Base-by-base conservation (phyloP, 352 stramenopile species). In the Saprolegnia parasitica region DNA sequence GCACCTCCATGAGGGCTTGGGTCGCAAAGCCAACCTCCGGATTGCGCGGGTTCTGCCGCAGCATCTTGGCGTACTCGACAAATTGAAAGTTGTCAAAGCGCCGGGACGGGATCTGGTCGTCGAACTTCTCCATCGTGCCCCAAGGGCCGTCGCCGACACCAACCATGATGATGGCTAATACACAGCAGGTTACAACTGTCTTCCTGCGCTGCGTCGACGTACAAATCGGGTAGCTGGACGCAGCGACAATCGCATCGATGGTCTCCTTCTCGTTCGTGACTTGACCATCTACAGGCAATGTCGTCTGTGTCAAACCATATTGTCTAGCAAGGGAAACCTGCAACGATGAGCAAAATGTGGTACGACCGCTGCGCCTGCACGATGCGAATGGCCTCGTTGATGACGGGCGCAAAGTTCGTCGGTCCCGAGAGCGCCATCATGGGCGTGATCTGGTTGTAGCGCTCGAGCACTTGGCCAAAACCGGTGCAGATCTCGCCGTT, bases 341-440 rank as follows among this genome's bases (percentile, higher is more conserved):
- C 85, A 73, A 96, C 87, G 71, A 96, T 94, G 57, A 96, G 77
- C 13, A 96, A 80, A 57, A 96, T 93, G 75, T 96, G 88, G 68
- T 90, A 96, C 57, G 66, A 77, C 16, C 73, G 71, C 18, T 72
- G 83, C 10, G 54, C 56, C 71, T 80, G 77, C 26, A 86, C 81
- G 24, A 84, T 77, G 4, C 77, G 71, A 56, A 89, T 87, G 9
- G 86, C 73, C 57, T 91, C 67, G 2, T 76, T 52, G 72, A 94
- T 90, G 39, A 90, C 78, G 0, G 83, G 83, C 2, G 80, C 86
- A 50, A 92, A 80, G 67, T 87, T 92, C 1, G 81, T 88, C 0
- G 82, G 82, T 8, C 86, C 84, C 11, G 76, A 73, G 0, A 92
- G 78, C 21, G 67, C 65, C 23, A 92, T 62, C 45, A 73, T 65